phyloP scores from a whole-genome alignment of 2,329 filamentous ascomycete genomes.

The Alternaria sp. region DNA sequence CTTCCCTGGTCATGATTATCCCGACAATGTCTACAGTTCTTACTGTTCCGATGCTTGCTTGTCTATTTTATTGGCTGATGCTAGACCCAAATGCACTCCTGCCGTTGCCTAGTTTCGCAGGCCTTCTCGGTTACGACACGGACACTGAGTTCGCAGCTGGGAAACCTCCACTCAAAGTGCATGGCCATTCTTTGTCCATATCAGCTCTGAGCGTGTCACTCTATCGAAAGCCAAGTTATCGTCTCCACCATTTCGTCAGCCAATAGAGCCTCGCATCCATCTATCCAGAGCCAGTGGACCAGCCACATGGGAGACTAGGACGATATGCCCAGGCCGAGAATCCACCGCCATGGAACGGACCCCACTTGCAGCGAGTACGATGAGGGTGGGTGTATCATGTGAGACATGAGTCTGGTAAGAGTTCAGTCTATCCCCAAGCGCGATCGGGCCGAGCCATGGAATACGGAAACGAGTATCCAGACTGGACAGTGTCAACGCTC shows the following conservation, averaged over 20 bases:
- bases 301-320: slow-evolving; percentile 2
- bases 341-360: slow-evolving; percentile 2
- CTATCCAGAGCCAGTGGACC: background rate
- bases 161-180: background rate
- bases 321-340: background rate
- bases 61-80: background rate
- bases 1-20: background rate
- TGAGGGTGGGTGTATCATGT: background rate
- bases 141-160: slow-evolving; percentile 15
- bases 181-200: background rate
- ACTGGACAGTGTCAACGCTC: background rate
- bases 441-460: slow-evolving; percentile 15
- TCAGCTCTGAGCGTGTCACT: background rate
- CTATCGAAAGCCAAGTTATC: background rate
- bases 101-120: background rate
- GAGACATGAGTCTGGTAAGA: background rate
- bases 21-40: background rate
- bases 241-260: slow-evolving; percentile 6
- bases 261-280: slow-evolving; percentile 5
- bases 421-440: background rate
- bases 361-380: background rate
- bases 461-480: slow-evolving; percentile 3
- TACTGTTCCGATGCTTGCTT: background rate
- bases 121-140: slow-evolving; percentile 3
- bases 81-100: background rate